Evolutionary conservation across 2,329 filamentous ascomycete species (phyloP).

Genomic region (Myriosclerotinia duriaeana): DNA sequence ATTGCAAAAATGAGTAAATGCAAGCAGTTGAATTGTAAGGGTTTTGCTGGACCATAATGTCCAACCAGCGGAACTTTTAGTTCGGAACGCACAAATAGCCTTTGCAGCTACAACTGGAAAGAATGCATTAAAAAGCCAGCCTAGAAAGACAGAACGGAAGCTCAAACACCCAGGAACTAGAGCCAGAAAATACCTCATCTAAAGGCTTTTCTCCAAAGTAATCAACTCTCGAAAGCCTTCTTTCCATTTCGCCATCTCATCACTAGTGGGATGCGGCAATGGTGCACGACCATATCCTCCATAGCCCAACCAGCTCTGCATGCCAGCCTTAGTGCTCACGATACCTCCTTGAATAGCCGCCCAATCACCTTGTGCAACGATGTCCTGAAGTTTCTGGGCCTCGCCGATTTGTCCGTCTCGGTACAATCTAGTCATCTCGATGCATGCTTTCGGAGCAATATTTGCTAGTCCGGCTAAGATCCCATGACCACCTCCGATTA

Average conservation of each 20-base stretch:
- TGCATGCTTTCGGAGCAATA: constrained; percentile 64
- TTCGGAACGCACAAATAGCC: background rate
- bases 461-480: constrained; percentile 73
- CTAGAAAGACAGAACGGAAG: background rate
- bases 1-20: background rate
- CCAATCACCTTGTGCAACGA: constrained; percentile 69
- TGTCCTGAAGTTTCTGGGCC: constrained; percentile 61
- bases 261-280: constrained; percentile 51
- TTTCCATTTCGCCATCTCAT: constrained; percentile 53
- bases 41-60: background rate
- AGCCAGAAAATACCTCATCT: constrained; percentile 10
- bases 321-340: constrained; percentile 65
- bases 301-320: constrained; percentile 64
- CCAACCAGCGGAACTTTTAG: background rate
- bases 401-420: constrained; percentile 57
- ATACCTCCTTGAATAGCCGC: constrained; percentile 67
- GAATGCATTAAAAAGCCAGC: background rate
- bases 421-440: constrained; percentile 60
- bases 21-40: background rate
- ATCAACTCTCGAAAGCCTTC: constrained; percentile 56
- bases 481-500: constrained; percentile 68
- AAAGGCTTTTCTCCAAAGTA: constrained; percentile 44
- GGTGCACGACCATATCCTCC: constrained; percentile 54
- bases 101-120: background rate
- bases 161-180: background rate